A percentile compares a stretch with the other conserved stretches of the same genome.
These are phyloP conservation scores for Lactifluus volemus DNA, from an alignment of 768 basidiomycete genomes.

Conservation along the genomic window DNA sequence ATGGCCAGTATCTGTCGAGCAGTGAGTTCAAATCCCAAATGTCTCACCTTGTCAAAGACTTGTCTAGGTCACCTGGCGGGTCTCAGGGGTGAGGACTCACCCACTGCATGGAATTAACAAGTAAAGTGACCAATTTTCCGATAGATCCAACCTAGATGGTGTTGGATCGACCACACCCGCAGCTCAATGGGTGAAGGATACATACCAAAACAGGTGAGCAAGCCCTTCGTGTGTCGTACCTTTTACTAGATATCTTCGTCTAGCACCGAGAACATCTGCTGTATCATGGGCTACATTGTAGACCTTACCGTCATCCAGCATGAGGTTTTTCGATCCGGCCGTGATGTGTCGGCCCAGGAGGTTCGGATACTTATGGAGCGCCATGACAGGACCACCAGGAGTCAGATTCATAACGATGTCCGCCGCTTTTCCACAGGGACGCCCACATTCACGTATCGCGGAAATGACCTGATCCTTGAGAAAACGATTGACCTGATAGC, in stretches of 20 bases:
- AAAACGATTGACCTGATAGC: conserved; percentile 9
- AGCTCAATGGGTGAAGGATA: not conserved
- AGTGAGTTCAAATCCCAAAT: not conserved
- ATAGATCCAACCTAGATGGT: not conserved
- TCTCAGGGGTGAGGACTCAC: not conserved
- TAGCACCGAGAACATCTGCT: not conserved
- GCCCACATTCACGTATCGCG: not conserved
- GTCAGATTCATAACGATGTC: not conserved
- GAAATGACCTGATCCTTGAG: conserved; percentile 3
- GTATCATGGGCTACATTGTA: conserved; percentile 6
- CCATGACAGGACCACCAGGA: not conserved
- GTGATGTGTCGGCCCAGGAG: not conserved
- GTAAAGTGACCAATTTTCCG: not conserved
- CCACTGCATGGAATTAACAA: not conserved
- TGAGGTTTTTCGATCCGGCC: not conserved
- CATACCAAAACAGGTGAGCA: not conserved
- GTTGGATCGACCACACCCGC: not conserved
- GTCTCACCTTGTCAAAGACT: not conserved
- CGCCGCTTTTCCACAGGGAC: not conserved
- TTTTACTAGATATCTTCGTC: not conserved
- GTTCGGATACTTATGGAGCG: not conserved
- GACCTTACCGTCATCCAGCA: not conserved
- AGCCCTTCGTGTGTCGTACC: no score
- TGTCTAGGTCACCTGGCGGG: not conserved
- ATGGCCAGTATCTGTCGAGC: not conserved